Evolutionary conservation across 129 eudicot genomes (phyloP).

Genomic region (Erigeron canadensis): DNA sequence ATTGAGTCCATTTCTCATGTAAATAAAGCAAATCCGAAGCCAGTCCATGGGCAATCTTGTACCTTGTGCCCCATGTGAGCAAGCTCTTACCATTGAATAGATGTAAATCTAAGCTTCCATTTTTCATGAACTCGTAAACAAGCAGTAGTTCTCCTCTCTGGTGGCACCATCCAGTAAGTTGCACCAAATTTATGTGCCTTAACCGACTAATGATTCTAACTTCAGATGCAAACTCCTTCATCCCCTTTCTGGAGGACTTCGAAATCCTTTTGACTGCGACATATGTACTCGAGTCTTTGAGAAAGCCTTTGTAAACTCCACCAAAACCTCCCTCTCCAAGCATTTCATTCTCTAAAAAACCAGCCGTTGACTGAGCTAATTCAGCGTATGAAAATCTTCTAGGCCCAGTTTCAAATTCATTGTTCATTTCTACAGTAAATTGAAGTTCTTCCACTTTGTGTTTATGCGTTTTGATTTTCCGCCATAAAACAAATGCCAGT

Average conservation of each 20-base stretch:
- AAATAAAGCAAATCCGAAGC: slow-evolving; percentile 39
- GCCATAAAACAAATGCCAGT: neutral
- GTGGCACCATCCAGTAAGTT: slow-evolving; percentile 5
- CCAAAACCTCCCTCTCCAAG: slow-evolving; percentile 41
- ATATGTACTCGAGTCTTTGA: neutral
- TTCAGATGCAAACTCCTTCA: neutral
- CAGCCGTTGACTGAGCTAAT: slow-evolving; percentile 24
- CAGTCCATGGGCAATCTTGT: slow-evolving; percentile 16
- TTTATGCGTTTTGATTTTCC: neutral
- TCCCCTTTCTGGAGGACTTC: neutral
- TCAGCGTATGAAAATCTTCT: neutral
- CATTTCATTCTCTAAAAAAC: slow-evolving; percentile 29
- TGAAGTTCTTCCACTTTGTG: neutral
- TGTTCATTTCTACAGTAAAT: neutral
- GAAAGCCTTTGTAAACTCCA: slow-evolving; percentile 6
- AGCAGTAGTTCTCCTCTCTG: neutral
- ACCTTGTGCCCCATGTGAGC: slow-evolving; percentile 36
- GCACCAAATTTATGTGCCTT: neutral
- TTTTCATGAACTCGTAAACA: neutral
- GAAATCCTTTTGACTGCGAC: slow-evolving; percentile 9
- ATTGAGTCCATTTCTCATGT: slow-evolving; percentile 34
- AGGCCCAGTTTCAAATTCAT: neutral
- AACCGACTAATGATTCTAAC: slow-evolving; percentile 5
- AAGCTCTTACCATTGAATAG: neutral
- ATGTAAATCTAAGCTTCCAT: slow-evolving; percentile 4